Percentiles rank a stretch among this genome's conserved stretches.
Conservation (phyloP, 805 yeast genomes). For the Kuraishia piskuri region DNA sequence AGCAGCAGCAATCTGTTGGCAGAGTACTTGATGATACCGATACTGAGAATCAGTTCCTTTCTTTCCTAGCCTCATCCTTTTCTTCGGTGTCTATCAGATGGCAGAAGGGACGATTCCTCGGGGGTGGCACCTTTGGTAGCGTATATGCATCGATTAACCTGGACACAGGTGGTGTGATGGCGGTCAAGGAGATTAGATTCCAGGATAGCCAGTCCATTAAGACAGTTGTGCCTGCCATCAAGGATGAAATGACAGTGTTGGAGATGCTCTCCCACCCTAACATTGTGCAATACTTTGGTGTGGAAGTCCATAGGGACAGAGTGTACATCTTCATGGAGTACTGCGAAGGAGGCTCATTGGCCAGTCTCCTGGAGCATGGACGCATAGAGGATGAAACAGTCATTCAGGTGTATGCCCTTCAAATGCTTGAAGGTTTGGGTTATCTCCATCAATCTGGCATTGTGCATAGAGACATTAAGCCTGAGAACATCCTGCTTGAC, state of each 20-base stretch:
- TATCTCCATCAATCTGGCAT: conserved; percentile 91
- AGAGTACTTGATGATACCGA: conserved; percentile 83
- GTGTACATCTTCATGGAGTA: conserved; percentile 96
- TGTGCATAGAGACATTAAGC: conserved; percentile 95
- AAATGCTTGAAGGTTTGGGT: conserved; percentile 91
- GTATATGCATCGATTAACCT: conserved; percentile 88
- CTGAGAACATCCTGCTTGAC: conserved; percentile 85
- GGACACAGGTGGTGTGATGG: conserved; percentile 94
- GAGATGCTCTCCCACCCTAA: conserved; percentile 96
- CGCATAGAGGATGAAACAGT: conserved; percentile 93
- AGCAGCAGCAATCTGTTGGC: conserved; percentile 56
- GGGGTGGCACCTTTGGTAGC: conserved; percentile 93
- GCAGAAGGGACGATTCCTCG: conserved; percentile 92
- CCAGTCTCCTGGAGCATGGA: conserved; percentile 80
- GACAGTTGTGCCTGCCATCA: conserved; percentile 78
- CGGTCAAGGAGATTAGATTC: conserved; percentile 90
- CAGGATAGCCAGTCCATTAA: conserved; percentile 83
- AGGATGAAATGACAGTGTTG: conserved; percentile 93
- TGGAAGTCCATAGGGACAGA: conserved; percentile 92
- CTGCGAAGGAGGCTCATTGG: conserved; percentile 93
- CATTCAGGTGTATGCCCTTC: conserved; percentile 81
- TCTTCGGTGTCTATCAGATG: conserved; percentile 89
- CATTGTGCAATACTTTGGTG: conserved; percentile 93
- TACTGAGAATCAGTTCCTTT: conserved; percentile 78
- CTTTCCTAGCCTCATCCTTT: conserved; percentile 80